Conservation (phyloP, 805 yeast genomes). For the Saccharomycopsis fermentans region DNA sequence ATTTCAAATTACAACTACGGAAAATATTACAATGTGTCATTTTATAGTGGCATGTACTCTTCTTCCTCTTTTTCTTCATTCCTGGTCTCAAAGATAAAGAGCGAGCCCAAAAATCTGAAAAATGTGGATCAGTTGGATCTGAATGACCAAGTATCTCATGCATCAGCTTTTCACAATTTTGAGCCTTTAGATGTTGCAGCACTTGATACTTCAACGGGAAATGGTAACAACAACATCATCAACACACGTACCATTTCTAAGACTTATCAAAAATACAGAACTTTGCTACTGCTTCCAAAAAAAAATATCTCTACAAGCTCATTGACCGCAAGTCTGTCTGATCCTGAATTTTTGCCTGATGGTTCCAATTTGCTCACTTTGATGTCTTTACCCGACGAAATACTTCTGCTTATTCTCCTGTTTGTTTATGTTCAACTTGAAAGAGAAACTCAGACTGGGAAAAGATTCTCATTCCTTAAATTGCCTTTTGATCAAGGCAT, state of each 20-base stretch:
- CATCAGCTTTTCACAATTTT: not conserved
- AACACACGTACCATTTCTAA: conserved; percentile 6
- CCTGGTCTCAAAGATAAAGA: not conserved
- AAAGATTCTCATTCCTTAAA: not conserved
- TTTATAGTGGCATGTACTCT: not conserved
- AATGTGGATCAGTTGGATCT: not conserved
- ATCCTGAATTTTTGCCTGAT: not conserved
- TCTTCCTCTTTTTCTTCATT: not conserved
- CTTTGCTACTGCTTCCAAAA: conserved; percentile 10
- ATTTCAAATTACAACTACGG: conserved; percentile 17
- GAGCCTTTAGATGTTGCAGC: not conserved
- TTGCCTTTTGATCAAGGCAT: conserved; percentile 1
- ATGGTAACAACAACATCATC: not conserved
- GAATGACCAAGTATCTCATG: not conserved
- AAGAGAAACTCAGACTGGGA: not conserved
- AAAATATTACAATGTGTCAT: conserved; percentile 11
- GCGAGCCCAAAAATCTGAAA: not conserved
- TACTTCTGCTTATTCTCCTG: conserved; percentile 6
- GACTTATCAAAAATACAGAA: conserved; percentile 16
- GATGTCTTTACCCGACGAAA: conserved; percentile 13
- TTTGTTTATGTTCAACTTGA: conserved; percentile 9
- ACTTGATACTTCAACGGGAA: not conserved
- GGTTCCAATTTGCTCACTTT: not conserved
- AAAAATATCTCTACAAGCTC: conserved; percentile 1
- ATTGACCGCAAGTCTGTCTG: not conserved